Percentiles rank a stretch among this genome's conserved stretches.
phyloP scores from a whole-genome alignment of 2,329 filamentous ascomycete genomes.

The Onygena corvina region DNA sequence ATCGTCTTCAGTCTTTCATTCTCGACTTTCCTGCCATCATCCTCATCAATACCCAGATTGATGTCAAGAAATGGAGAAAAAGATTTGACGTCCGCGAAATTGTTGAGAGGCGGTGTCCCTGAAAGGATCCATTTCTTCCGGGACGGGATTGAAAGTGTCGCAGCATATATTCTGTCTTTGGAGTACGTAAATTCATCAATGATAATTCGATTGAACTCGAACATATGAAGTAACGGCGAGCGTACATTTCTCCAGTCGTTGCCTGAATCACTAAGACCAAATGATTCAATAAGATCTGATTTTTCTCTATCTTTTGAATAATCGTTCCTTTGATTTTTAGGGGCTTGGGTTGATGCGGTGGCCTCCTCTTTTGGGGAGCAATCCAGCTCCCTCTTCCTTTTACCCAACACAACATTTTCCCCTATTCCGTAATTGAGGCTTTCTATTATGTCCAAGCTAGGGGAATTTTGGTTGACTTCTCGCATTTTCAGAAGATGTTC shows the following conservation, averaged over 20 bases:
- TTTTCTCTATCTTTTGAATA: neutral
- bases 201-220: conserved; percentile 48
- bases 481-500: conserved; percentile 15
- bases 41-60: conserved; percentile 44
- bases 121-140: conserved; percentile 51
- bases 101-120: conserved; percentile 47
- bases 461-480: neutral
- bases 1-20: conserved; percentile 36
- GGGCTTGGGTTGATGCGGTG: neutral
- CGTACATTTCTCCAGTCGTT: conserved; percentile 21
- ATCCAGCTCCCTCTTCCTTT: neutral
- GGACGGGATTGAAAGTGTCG: conserved; percentile 37
- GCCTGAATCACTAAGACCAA: conserved; percentile 19
- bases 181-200: conserved; percentile 55
- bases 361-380: neutral
- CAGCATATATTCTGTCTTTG: conserved; percentile 31
- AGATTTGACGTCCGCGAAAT: conserved; percentile 48
- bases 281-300: conserved; percentile 7
- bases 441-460: neutral
- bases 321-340: neutral
- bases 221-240: conserved; percentile 44
- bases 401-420: neutral
- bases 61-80: conserved; percentile 47
- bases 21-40: conserved; percentile 34
- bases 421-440: neutral